phyloP scores from a whole-genome alignment of 2,329 filamentous ascomycete species.

The Periglandula ipomoeae region DNA sequence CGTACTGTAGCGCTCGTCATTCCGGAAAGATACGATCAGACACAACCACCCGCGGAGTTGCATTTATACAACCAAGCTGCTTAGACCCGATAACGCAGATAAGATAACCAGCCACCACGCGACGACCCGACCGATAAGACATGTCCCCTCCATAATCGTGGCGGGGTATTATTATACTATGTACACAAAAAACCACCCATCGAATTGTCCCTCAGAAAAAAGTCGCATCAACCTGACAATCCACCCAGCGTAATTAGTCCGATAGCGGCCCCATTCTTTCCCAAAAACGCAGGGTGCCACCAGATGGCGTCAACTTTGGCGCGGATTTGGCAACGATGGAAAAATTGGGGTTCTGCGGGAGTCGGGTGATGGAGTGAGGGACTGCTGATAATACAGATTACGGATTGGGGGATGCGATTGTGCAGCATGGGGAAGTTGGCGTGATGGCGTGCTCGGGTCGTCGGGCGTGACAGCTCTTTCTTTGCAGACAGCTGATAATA shows the following conservation, averaged over 20 bases:
- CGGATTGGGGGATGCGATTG: no score
- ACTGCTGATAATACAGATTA: no score
- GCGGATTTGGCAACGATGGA: constrained; percentile 6
- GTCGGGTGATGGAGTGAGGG: no score
- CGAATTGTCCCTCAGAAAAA: no score
- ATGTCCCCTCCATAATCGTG: not conserved
- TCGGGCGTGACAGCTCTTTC: not conserved
- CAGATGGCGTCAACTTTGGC: constrained; percentile 25
- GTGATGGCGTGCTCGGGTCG: constrained; percentile 2
- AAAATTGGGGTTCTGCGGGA: no score
- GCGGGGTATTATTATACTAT: no score
- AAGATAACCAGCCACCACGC: not conserved
- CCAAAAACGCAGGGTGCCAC: constrained; percentile 1
- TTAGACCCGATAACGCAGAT: not conserved
- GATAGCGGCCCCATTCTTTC: constrained; percentile 14
- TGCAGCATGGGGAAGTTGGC: constrained; percentile 7
- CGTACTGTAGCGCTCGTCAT: no score
- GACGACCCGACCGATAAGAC: not conserved
- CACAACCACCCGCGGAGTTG: not conserved
- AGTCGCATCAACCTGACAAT: not conserved
- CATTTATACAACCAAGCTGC: constrained; percentile 1
- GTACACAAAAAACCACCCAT: no score
- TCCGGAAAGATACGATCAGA: no score
- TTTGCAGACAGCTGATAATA: no score
- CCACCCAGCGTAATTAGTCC: constrained; percentile 10